Evolutionary conservation across 352 stramenopile species (phyloP), one percentile per base, ranked within the genome.

Genomic region (Pythium oligandrum): DNA sequence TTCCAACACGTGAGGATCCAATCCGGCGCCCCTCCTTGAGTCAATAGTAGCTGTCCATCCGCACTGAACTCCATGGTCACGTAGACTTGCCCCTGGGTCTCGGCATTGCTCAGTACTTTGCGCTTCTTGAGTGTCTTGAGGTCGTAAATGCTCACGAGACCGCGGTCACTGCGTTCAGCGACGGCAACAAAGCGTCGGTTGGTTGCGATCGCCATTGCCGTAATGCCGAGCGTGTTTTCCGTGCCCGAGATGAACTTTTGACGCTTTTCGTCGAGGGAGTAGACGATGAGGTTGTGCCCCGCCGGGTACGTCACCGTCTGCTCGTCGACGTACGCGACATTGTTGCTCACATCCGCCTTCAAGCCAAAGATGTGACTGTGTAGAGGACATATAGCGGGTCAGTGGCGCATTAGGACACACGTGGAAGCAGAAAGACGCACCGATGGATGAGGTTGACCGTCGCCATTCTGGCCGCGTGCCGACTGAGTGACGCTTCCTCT

Each of bases 1-100:
- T 96, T 93, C 90, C 90, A 98, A 55, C 83, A 86, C 44, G 90
- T 89, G 34, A 98, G 71, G 42, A 84, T 91, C 86, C 85, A 95
- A 64, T 95, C 83, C 4, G 85, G 84, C 1, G 72, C 68, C 5
- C 84, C 88, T 40, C 85, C 83, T 49, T 97, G 86, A 2, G 90
- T 89, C 4, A 98, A 61, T n/a, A 98, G 66, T 11, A 96, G 63
- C 69, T 96, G 81, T 17, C 91, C 93, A 62, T 98, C 89, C 31
- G 83, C 77, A 40, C 83, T 96, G 59, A 97, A 98, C 51, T 85
- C 78, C 64, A 97, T 77, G 50, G 71, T 88, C 42, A 96, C 81
- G 52, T 81, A 93, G 44, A 59, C 80, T 33, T 69, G 70, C 36
- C 70, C 72, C 39, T 89, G 64, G 6, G 68, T 70, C 60, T 97